Percentiles rank a stretch among this genome's conserved stretches.
Evolutionary conservation across 306 rosid genomes (phyloP).

Genomic region (Acacia melanoxylon): DNA sequence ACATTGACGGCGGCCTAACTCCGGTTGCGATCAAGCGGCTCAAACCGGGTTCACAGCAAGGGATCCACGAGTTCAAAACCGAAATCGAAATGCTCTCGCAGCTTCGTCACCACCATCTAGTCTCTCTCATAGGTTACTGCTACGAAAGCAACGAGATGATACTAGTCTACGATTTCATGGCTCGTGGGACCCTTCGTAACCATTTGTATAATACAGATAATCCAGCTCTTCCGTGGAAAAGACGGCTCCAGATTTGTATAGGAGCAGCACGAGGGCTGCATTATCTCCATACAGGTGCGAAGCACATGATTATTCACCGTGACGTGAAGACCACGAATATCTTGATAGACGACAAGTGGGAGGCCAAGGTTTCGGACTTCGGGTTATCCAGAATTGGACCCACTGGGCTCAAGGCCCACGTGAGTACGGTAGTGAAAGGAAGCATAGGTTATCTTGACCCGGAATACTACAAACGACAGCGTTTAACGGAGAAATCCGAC

Average conservation of each 20-base stretch:
- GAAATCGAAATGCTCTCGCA: constrained; percentile 42
- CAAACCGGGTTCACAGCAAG: background rate
- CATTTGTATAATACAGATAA: too few relatives aligned
- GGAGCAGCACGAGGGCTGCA: too few relatives aligned
- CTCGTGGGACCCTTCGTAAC: background rate
- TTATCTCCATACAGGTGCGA: too few relatives aligned
- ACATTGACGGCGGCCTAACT: background rate
- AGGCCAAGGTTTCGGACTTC: constrained; percentile 55
- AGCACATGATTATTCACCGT: constrained; percentile 55
- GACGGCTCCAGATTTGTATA: too few relatives aligned
- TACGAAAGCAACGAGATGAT: constrained; percentile 48
- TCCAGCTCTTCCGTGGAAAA: too few relatives aligned
- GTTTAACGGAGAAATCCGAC: constrained; percentile 55
- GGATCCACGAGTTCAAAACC: background rate
- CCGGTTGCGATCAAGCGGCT: background rate
- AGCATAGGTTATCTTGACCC: constrained; percentile 52
- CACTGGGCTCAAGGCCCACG: constrained; percentile 33
- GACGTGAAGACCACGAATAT: constrained; percentile 66
- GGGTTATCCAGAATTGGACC: constrained; percentile 57
- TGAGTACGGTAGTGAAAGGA: constrained; percentile 43
- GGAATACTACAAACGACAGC: constrained; percentile 42
- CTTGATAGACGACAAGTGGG: constrained; percentile 48
- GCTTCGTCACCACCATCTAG: constrained; percentile 47
- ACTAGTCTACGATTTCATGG: constrained; percentile 1
- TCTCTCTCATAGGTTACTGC: constrained; percentile 47